phyloP scores from a whole-genome alignment of 1,284 basidiomycete genomes.

The Abortiporus biennis region DNA sequence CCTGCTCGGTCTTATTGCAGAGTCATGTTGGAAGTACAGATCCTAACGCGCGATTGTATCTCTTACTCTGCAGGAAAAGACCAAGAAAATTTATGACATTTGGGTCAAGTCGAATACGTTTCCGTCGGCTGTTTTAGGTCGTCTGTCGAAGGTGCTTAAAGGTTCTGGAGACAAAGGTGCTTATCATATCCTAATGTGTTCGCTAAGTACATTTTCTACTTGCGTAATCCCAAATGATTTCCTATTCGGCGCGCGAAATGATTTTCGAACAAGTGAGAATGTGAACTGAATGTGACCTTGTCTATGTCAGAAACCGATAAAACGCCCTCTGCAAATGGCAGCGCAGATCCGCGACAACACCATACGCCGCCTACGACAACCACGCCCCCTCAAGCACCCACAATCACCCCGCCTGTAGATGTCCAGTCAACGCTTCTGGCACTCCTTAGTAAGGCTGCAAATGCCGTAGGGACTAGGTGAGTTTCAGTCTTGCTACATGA shows the following conservation, averaged over 20 bases:
- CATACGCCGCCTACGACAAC: constrained; percentile 18
- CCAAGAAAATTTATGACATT: constrained; percentile 91
- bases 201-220: constrained; percentile 71
- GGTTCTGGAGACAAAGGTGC: constrained; percentile 67
- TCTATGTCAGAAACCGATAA: constrained; percentile 57
- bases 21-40: no score
- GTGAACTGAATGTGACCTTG: constrained; percentile 56
- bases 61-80: constrained; percentile 71
- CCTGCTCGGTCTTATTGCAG: no score
- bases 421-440: constrained; percentile 61
- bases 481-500: no score
- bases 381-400: constrained; percentile 16
- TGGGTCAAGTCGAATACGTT: constrained; percentile 89
- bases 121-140: constrained; percentile 61
- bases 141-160: constrained; percentile 60
- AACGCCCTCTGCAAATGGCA: constrained; percentile 29
- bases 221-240: constrained; percentile 52
- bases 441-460: constrained; percentile 57
- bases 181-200: constrained; percentile 61
- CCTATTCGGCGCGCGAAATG: constrained; percentile 27
- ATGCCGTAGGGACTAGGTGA: constrained; percentile 16
- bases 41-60: constrained; percentile 8
- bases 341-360: constrained; percentile 34
- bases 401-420: constrained; percentile 28
- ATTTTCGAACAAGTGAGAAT: constrained; percentile 44